Base-by-base conservation (phyloP, 495 filamentous ascomycete species). In the Venustampulla echinocandica region DNA sequence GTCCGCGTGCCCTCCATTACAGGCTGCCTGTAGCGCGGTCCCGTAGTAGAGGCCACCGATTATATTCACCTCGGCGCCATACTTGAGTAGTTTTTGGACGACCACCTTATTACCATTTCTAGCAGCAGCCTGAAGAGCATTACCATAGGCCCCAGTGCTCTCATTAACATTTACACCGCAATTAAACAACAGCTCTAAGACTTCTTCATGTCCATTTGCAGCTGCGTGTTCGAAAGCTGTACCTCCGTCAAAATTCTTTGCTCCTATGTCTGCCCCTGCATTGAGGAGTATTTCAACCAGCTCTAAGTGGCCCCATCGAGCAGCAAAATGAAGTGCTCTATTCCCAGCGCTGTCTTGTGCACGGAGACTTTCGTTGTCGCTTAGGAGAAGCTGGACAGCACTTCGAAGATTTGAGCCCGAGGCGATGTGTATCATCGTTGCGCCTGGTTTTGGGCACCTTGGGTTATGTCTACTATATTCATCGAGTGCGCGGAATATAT, bases 161-260 rank as follows among this genome's bases (percentile, higher is more conserved):
- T 69, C 69, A 54, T 41, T 20, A 14, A 52, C 20, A 15, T 52
- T 19, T 21, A 30, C 46, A 1, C 43, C 14, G 10, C 27, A 20
- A 57, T 54, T 30, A 30, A 30, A 13, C 7, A 30, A 13, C 27
- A 6, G 27, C 39, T 4, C n/a, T n/a, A n/a, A n/a, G n/a, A n/a
- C n/a, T n/a, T n/a, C n/a, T n/a, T n/a, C n/a, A n/a, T n/a, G n/a
- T n/a, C n/a, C n/a, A n/a, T n/a, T n/a, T n/a, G n/a, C n/a, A n/a
- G n/a, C n/a, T n/a, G n/a, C n/a, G n/a, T n/a, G n/a, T n/a, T n/a
- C n/a, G n/a, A n/a, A n/a, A n/a, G n/a, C n/a, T n/a, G n/a, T n/a
- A n/a, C n/a, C n/a, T n/a, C n/a, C n/a, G n/a, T n/a, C n/a, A n/a
- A n/a, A n/a, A n/a, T n/a, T n/a, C n/a, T n/a, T n/a, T n/a, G n/a